phyloP scores from a whole-genome alignment of 1,284 basidiomycete genomes.

The Mycena sp. region DNA sequence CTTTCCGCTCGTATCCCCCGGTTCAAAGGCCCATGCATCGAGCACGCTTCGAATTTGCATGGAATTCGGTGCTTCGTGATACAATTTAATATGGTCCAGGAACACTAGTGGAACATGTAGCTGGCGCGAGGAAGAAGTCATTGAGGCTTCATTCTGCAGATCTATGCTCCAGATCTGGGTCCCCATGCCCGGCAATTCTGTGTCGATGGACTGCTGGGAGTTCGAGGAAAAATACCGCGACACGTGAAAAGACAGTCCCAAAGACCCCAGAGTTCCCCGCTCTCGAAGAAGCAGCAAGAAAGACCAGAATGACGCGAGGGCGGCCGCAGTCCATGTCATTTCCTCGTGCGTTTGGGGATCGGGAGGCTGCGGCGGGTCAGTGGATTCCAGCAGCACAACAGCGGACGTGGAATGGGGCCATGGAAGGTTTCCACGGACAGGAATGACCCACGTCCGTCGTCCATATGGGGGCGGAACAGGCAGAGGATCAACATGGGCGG shows the following conservation, averaged over 20 bases:
- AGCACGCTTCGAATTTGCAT: constrained; percentile 61
- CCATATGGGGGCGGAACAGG: constrained; percentile 45
- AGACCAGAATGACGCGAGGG: constrained; percentile 60
- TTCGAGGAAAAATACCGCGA: constrained; percentile 29
- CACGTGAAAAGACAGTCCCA: constrained; percentile 64
- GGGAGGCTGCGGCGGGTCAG: constrained; percentile 29
- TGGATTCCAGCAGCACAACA: constrained; percentile 44
- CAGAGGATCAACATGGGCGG: constrained; percentile 47
- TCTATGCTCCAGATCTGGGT: constrained; percentile 12
- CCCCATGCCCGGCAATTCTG: constrained; percentile 22
- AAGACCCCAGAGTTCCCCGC: constrained; percentile 52
- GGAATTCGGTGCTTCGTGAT: constrained; percentile 62
- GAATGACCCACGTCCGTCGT: constrained; percentile 70
- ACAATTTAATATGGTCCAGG: constrained; percentile 68
- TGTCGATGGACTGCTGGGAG: constrained; percentile 20
- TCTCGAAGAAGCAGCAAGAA: constrained; percentile 57
- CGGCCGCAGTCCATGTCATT: constrained; percentile 61
- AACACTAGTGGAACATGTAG: constrained; percentile 37
- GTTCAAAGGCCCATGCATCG: constrained; percentile 57
- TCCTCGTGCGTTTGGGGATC: constrained; percentile 28
- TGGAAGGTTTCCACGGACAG: constrained; percentile 63
- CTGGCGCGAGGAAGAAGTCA: constrained; percentile 20
- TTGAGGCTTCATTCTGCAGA: constrained; percentile 23
- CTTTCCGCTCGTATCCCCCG: constrained; percentile 33
- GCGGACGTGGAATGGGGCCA: constrained; percentile 61